Base-by-base conservation (phyloP, 1,284 basidiomycete genomes). In the Boletus austroedulis region DNA sequence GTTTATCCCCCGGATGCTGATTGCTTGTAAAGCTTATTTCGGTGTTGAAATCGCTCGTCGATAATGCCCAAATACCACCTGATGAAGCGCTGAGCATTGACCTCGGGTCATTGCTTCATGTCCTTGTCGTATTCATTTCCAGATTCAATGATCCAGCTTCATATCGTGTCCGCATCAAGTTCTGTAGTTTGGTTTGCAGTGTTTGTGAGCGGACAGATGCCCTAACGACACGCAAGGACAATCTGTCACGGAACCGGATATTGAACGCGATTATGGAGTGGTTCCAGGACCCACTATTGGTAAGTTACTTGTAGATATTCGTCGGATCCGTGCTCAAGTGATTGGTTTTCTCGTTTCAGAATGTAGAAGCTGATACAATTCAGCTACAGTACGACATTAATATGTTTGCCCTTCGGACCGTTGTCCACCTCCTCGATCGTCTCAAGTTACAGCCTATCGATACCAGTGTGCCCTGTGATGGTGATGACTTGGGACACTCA, bases 181-280 rank as follows among this genome's bases (percentile, higher is more conserved):
- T 90, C 67, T 94, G 90, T 65, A 73, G 78, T 41, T 79, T 95
- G 46, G 85, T 86, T 63, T 90, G 92, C 62, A 80, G 79, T 36
- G 80, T 89, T 6, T 86, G 87, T 65, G 78, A 80, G 43, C 83
- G 86, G 28, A 78, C 79, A 0, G 86, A 89, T 55, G 78, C 81
- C 12, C 73, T 90, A 26, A 80, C 81, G 2, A 73, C 90, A 57
- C 84, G 85, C 10, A 89, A 87, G 70, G 88, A 90, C 64, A 83
- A 78, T 58, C 73, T 76, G 58, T 77, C 84, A 10, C 82, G 90
- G n/a, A 88, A 90, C 67, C 79, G 80, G 41, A 80, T 93, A 23
- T 76, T 93, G 21, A 89, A 94, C 64, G 80, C 83, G 53, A 77
- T 95, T 47, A 78, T 87, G 67, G 85, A 90, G 54, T 94, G 93